These are phyloP conservation scores for Macadamia tetraphylla DNA, from an alignment of 164 flowering plant genomes.

Conservation along the genomic window DNA sequence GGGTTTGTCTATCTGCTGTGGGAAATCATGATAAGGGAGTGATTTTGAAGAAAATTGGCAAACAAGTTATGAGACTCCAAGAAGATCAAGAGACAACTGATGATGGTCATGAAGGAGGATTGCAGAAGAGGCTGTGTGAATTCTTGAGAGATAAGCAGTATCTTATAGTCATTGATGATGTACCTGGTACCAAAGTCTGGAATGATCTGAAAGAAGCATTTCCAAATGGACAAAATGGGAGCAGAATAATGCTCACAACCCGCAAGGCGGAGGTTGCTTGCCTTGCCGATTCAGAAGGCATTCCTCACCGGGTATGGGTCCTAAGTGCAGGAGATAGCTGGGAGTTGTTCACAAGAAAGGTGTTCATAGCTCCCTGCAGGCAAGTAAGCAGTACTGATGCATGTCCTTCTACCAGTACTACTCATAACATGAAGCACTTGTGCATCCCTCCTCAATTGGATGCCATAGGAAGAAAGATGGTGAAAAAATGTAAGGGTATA, in stretches of 20 bases:
- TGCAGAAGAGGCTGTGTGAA: not conserved
- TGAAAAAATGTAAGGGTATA: slow-evolving; percentile 18
- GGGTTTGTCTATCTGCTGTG: slow-evolving; percentile 14
- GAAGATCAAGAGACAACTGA: too few relatives aligned
- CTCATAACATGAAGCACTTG: too few relatives aligned
- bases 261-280: slow-evolving; percentile 4
- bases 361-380: too few relatives aligned
- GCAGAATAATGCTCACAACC: slow-evolving; percentile 12
- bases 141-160: not conserved
- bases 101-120: too few relatives aligned
- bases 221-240: slow-evolving; percentile 8
- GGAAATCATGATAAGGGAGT: not conserved
- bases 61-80: too few relatives aligned
- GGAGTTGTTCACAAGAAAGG: slow-evolving; percentile 5
- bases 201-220: not conserved
- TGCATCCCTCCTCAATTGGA: slow-evolving; percentile 9
- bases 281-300: not conserved
- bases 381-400: not conserved
- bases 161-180: slow-evolving; percentile 13
- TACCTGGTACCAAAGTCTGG: slow-evolving; percentile 2
- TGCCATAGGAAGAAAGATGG: slow-evolving; percentile 12
- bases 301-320: not conserved
- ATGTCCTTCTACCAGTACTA: not conserved
- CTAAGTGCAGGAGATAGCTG: slow-evolving; percentile 3
- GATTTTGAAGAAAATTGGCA: slow-evolving; percentile 1